Base-by-base conservation (phyloP, 2,329 filamentous ascomycete species). In the Calonectria fujianensis region DNA sequence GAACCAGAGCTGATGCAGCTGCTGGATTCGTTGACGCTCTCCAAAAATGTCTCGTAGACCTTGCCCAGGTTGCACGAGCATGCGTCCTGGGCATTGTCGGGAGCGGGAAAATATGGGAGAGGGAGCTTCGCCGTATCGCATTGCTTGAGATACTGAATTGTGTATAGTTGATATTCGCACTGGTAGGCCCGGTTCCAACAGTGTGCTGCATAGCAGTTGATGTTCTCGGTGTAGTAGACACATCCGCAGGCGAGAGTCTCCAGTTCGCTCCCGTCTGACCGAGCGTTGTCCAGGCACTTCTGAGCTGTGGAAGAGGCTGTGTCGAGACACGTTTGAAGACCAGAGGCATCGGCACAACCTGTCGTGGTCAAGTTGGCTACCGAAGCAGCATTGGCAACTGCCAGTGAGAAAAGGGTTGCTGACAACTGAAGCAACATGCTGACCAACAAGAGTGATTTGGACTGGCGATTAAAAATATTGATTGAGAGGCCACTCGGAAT, bases 121-220 rank as follows among this genome's bases (percentile, higher is more conserved):
- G 82, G 80, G 32, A 74, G 69, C 50, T 83, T 82, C 29, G 74
- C 72, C 24, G 79, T 79, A 31, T 82, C 80, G 73, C 84, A 85
- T 27, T 81, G 68, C 31, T 77, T 69, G 65, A 85, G 79, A 73
- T 85, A 86, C 68, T 82, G 77, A 35, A 84, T 76, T 24, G 85
- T 79, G 76, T 84, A 85, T 48, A 83, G 78, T 75, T 86, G 84
- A 70, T 85, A 86, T 76, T 85, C 83, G 77, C 84, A 86, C 50
- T 84, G 84, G 76, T 83, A 85, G 63, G 85, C 84, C 72, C 83
- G 80, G 72, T 86, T 86, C 85, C 85, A 86, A 78, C 84, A 86
- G 29, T 79, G 77, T 32, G 82, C 76, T 3, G 84, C 81, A 80
- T 85, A 85, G 80, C 84, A 85, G 70, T 85, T 85, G 73, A 83